Conservation (phyloP, 1,139 yeast genomes). For the Spathaspora sp. region DNA sequence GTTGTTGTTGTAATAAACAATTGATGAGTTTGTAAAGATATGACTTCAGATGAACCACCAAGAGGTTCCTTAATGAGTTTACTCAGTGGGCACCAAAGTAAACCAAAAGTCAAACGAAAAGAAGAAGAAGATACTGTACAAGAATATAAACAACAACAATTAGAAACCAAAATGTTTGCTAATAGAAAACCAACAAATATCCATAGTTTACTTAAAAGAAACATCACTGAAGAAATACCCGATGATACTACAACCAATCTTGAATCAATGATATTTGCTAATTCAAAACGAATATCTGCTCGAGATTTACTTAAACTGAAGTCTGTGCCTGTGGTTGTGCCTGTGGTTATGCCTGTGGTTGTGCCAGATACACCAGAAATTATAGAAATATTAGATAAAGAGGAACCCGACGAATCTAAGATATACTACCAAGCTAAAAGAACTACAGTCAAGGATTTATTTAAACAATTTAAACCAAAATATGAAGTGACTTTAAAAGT, state of each 20-base stretch:
- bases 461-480: slow-evolving; percentile 13
- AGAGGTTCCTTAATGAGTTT: slow-evolving; percentile 2
- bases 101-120: not conserved
- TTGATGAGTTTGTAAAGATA: not conserved
- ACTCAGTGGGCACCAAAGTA: slow-evolving; percentile 13
- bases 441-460: slow-evolving; percentile 24
- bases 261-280: slow-evolving; percentile 3
- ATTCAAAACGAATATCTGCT: slow-evolving; percentile 2
- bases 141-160: slow-evolving; percentile 10
- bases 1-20: too few relatives aligned
- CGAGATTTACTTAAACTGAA: slow-evolving; percentile 4
- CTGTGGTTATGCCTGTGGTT: not conserved
- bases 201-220: not conserved
- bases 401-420: slow-evolving; percentile 8
- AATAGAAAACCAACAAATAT: slow-evolving; percentile 3
- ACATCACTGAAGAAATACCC: not conserved
- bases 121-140: not conserved
- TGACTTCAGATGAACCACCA: not conserved
- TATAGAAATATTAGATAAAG: not conserved
- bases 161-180: slow-evolving; percentile 34
- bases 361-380: not conserved
- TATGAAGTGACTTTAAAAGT: slow-evolving; percentile 4
- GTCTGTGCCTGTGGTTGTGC: not conserved
- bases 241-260: not conserved
- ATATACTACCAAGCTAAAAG: slow-evolving; percentile 17